Base-by-base conservation (phyloP, 2,329 filamentous ascomycete genomes). In the Laburnicola sp. region DNA sequence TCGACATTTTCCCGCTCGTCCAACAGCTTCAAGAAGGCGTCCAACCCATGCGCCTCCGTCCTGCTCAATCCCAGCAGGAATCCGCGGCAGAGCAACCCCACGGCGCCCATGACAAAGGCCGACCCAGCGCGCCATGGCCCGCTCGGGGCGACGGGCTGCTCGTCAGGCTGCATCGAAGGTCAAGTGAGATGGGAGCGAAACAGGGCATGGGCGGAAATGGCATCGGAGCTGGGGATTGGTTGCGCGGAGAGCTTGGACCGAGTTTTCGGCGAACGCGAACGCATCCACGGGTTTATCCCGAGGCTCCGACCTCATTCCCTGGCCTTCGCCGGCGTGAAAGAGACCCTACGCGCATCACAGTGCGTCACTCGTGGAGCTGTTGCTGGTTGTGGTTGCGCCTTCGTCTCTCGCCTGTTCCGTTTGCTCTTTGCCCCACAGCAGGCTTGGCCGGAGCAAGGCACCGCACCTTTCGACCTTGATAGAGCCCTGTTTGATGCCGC, bases 61-160 rank as follows among this genome's bases (percentile, higher is more conserved):
- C 79, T 82, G 71, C 88, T 95, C 56, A 93, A 73, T 0, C 83
- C 84, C 59, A 85, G 87, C 37, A 97, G 75, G 68, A 97, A 97
- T 2, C 77, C 80, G 54, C 89, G 84, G 50, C 85, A 90, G 5
- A 95, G 59, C 26, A 85, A 74, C 41, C 86, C 88, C 0, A 90
- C 86, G 8, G 86, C 73, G 62, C 88, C 86, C 81, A 96, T 90
- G 32, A 88, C 82, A 56, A 86, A 76, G 45, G 86, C 80, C n/a
- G 91, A 95, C 31, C 82, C 82, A 48, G 86, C 75, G 56, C 89
- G 87, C 87, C 88, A 91, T 73, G 84, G 76, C 51, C 86, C 74
- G 64, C 82, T 82, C 27, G 85, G 85, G 70, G 80, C 71, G 48
- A 71, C 72, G n/a, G 76, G 76, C 63, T 72, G 73, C 62, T 75